These are phyloP conservation scores for Yarrowia divulgata DNA, from an alignment of 805 yeast genomes.

Conservation along the genomic window DNA sequence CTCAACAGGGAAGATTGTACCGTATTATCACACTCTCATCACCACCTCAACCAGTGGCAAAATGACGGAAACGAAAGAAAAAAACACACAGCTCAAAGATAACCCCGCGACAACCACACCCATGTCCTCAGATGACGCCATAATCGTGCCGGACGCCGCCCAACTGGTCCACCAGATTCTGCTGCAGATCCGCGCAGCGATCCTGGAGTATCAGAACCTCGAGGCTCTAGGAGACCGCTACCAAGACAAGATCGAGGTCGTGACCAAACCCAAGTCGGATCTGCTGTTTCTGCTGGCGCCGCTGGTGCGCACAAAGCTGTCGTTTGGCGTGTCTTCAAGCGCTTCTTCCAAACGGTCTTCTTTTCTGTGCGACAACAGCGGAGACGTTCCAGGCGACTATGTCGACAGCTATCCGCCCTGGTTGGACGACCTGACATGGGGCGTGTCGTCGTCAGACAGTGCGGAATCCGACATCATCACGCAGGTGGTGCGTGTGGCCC, in stretches of 20 bases:
- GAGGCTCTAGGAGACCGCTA: slow-evolving; percentile 36
- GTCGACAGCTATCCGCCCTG: slow-evolving; percentile 20
- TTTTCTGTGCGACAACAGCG: slow-evolving; percentile 1
- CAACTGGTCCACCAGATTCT: slow-evolving; percentile 21
- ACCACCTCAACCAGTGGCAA: too few relatives aligned
- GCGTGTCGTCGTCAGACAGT: slow-evolving; percentile 16
- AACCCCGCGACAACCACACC: background rate
- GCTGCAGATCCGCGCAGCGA: slow-evolving; percentile 36
- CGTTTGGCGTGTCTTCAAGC: slow-evolving; percentile 19
- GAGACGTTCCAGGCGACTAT: slow-evolving; percentile 13
- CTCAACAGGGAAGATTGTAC: too few relatives aligned
- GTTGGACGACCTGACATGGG: slow-evolving; percentile 36
- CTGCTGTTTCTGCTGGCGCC: slow-evolving; percentile 31
- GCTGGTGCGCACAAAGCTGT: slow-evolving; percentile 17
- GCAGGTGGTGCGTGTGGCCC: slow-evolving; percentile 2
- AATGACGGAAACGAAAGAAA: background rate
- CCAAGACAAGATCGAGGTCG: slow-evolving; percentile 26
- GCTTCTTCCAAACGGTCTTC: slow-evolving; percentile 1
- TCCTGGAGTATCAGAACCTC: slow-evolving; percentile 34
- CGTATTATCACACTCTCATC: too few relatives aligned
- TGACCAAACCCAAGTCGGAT: slow-evolving; percentile 33
- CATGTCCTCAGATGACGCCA: background rate
- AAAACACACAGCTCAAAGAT: background rate
- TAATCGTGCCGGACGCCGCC: slow-evolving; percentile 12
- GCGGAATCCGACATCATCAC: slow-evolving; percentile 7